phyloP scores from a whole-genome alignment of 805 yeast species.

The Wickerhamiella australiensis region DNA sequence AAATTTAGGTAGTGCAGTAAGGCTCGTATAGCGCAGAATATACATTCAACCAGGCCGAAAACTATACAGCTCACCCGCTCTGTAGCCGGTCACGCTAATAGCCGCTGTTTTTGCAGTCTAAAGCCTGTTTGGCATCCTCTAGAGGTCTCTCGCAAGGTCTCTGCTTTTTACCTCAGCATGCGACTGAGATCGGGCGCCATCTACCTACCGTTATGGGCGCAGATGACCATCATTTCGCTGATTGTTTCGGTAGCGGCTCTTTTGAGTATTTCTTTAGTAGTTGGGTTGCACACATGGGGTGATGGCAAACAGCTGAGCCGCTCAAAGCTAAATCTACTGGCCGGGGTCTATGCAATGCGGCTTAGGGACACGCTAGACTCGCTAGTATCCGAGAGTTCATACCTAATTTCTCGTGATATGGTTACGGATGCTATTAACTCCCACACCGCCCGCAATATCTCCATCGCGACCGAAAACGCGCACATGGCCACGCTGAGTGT shows the following conservation, averaged over 20 bases:
- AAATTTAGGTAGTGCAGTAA: too few relatives aligned
- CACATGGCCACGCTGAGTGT: conserved; percentile 6
- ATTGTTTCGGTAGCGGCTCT: conserved; percentile 17
- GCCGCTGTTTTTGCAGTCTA: too few relatives aligned
- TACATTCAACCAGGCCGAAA: too few relatives aligned
- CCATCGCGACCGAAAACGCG: conserved; percentile 11
- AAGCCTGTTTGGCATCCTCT: too few relatives aligned
- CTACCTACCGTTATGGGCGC: conserved; percentile 18
- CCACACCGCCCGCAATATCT: conserved; percentile 13
- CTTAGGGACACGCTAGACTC: conserved; percentile 10
- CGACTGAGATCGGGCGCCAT: conserved; percentile 7
- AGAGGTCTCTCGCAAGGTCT: too few relatives aligned
- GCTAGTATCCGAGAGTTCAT: conserved; percentile 11
- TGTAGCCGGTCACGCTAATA: too few relatives aligned
- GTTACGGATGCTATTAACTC: conserved; percentile 13
- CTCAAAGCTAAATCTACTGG: conserved; percentile 12
- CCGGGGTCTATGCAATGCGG: conserved; percentile 14
- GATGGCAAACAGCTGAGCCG: conserved; percentile 16
- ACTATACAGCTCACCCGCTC: too few relatives aligned
- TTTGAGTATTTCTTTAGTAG: conserved; percentile 12
- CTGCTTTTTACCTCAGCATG: conserved; percentile 1
- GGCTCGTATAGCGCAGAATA: too few relatives aligned
- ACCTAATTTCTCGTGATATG: not conserved
- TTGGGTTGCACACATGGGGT: conserved; percentile 14
- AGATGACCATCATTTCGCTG: conserved; percentile 18